Percentiles rank a stretch among this genome's conserved stretches.
Conservation (phyloP, 1,284 basidiomycete species). For the Anthracocystis walkeri region DNA sequence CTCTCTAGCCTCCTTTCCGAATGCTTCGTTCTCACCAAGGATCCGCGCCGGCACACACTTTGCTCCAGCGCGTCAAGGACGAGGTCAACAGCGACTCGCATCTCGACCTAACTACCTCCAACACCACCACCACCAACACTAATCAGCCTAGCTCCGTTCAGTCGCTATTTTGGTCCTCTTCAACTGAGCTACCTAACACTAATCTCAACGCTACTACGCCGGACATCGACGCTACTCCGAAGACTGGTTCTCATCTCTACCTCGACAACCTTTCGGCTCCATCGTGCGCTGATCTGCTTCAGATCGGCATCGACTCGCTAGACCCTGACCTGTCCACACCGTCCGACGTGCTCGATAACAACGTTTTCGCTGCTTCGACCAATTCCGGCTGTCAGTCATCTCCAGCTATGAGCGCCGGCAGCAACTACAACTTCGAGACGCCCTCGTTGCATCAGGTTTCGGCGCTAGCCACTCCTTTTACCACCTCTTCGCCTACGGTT, state of each 20-base stretch:
- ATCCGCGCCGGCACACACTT: constrained; percentile 32
- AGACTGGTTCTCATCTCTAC: constrained; percentile 25
- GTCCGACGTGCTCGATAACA: constrained; percentile 13
- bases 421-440: constrained; percentile 39
- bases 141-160: constrained; percentile 19
- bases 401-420: constrained; percentile 34
- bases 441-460: constrained; percentile 34
- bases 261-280: constrained; percentile 19
- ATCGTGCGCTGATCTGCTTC: constrained; percentile 15
- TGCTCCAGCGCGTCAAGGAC: constrained; percentile 32
- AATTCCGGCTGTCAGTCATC: constrained; percentile 26
- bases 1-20: constrained; percentile 14
- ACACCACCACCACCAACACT: constrained; percentile 1
- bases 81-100: constrained; percentile 10
- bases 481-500: constrained; percentile 31
- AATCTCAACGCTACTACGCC: not conserved
- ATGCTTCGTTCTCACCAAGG: constrained; percentile 40
- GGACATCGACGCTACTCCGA: constrained; percentile 25
- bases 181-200: not conserved
- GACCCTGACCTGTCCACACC: not conserved
- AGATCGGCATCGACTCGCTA: constrained; percentile 19
- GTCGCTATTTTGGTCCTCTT: constrained; percentile 6
- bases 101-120: not conserved
- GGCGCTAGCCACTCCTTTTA: constrained; percentile 22
- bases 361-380: constrained; percentile 10